These are phyloP conservation scores for Lachnellula occidentalis DNA, from an alignment of 2,329 filamentous ascomycete genomes.

Conservation along the genomic window DNA sequence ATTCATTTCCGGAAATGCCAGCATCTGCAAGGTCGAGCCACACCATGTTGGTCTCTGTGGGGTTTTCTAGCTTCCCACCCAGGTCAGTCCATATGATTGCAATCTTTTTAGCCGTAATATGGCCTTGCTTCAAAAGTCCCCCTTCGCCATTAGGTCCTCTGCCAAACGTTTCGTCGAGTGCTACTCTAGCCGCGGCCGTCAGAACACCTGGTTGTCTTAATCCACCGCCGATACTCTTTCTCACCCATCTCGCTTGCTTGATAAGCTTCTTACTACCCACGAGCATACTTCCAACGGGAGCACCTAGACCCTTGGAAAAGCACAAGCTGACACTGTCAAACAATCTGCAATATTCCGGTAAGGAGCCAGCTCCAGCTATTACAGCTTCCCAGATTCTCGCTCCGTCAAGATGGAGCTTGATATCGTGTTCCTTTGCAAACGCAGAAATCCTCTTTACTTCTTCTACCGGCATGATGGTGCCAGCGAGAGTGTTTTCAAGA, in stretches of 20 bases:
- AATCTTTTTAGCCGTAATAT: conserved; percentile 57
- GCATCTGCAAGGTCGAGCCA: conserved; percentile 60
- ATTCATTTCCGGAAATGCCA: conserved; percentile 46
- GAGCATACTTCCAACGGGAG: conserved; percentile 72
- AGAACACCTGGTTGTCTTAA: conserved; percentile 72
- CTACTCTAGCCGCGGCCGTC: conserved; percentile 68
- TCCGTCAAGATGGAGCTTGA: conserved; percentile 73
- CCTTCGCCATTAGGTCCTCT: conserved; percentile 50
- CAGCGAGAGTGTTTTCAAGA: conserved; percentile 80
- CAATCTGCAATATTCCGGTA: conserved; percentile 60
- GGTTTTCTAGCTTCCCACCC: conserved; percentile 54
- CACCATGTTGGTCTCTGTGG: conserved; percentile 70
- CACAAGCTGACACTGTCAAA: conserved; percentile 75
- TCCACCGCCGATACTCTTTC: conserved; percentile 77
- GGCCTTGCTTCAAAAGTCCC: conserved; percentile 55
- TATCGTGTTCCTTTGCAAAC: conserved; percentile 59
- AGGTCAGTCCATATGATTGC: conserved; percentile 54
- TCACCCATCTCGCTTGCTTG: conserved; percentile 65
- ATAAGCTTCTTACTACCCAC: conserved; percentile 52
- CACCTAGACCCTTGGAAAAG: conserved; percentile 78
- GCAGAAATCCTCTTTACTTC: conserved; percentile 64
- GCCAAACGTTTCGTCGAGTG: conserved; percentile 74
- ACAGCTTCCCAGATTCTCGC: conserved; percentile 80
- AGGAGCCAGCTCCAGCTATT: conserved; percentile 58
- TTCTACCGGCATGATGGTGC: conserved; percentile 69